These are phyloP conservation scores for Dactylellina drechsleri DNA, from an alignment of 2,329 filamentous ascomycete species.

Conservation along the genomic window DNA sequence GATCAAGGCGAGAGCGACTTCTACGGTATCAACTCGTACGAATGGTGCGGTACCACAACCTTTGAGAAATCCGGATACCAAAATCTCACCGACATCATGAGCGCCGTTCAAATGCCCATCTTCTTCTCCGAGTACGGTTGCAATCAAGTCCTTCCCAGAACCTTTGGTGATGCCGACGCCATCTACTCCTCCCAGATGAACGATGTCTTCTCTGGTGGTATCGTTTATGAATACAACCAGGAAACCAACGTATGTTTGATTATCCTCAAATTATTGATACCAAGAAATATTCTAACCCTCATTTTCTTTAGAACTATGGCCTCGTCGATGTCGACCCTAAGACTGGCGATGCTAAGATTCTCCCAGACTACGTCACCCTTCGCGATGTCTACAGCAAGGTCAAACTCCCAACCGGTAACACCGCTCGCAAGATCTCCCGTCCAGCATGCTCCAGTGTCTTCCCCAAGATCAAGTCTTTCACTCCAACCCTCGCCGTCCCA, in stretches of 20 bases:
- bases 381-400: constrained; percentile 55
- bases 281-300: constrained; percentile 62
- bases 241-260: constrained; percentile 67
- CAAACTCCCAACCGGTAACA: constrained; percentile 52
- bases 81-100: constrained; percentile 73
- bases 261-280: not conserved
- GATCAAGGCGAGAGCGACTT: constrained; percentile 63
- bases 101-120: constrained; percentile 73
- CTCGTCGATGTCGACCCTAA: constrained; percentile 65
- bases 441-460: constrained; percentile 51
- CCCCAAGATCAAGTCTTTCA: constrained; percentile 43
- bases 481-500: constrained; percentile 15
- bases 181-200: constrained; percentile 79
- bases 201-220: constrained; percentile 75
- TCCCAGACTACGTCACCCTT: constrained; percentile 62
- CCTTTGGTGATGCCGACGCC: constrained; percentile 78
- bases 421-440: constrained; percentile 53
- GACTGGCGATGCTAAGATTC: constrained; percentile 60
- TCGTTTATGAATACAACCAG: constrained; percentile 83
- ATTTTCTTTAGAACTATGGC: constrained; percentile 62
- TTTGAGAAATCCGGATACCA: constrained; percentile 73
- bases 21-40: constrained; percentile 68
- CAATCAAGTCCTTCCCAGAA: constrained; percentile 75
- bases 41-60: constrained; percentile 75
- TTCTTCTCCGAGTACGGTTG: constrained; percentile 86